Evolutionary conservation across 768 basidiomycete species (phyloP).

Genomic region (Infundibulicybe gibba): DNA sequence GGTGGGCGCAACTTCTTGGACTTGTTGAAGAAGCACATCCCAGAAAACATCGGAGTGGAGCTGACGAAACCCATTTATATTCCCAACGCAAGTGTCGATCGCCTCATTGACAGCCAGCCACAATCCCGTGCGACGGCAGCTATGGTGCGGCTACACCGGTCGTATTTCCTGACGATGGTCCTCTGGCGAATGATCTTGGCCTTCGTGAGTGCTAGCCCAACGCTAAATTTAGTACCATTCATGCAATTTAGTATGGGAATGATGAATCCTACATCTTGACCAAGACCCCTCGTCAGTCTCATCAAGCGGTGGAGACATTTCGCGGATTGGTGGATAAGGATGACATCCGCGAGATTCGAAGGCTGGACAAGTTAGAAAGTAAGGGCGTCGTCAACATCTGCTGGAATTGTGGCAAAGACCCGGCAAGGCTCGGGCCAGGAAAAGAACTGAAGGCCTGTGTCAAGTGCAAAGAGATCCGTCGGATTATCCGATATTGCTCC

Average conservation of each 20-base stretch:
- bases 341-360: no score
- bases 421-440: not conserved
- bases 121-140: not conserved
- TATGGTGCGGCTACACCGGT: not conserved
- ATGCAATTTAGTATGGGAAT: not conserved
- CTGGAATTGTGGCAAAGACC: constrained; percentile 4
- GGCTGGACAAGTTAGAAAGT: no score
- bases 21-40: constrained; percentile 2
- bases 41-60: not conserved
- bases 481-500: constrained; percentile 5
- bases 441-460: constrained; percentile 5
- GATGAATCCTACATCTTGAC: not conserved
- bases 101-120: not conserved
- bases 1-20: constrained; percentile 7
- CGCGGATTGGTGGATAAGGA: not conserved
- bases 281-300: not conserved
- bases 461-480: constrained; percentile 2
- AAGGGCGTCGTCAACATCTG: not conserved
- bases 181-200: constrained; percentile 6
- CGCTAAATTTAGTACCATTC: not conserved
- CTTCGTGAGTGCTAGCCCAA: constrained; percentile 1
- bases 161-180: constrained; percentile 8
- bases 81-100: constrained; percentile 3
- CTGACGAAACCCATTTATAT: not conserved
- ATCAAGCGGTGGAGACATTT: not conserved